phyloP scores from a whole-genome alignment of 2,329 filamentous ascomycete species.

The Coleophoma crateriformis region DNA sequence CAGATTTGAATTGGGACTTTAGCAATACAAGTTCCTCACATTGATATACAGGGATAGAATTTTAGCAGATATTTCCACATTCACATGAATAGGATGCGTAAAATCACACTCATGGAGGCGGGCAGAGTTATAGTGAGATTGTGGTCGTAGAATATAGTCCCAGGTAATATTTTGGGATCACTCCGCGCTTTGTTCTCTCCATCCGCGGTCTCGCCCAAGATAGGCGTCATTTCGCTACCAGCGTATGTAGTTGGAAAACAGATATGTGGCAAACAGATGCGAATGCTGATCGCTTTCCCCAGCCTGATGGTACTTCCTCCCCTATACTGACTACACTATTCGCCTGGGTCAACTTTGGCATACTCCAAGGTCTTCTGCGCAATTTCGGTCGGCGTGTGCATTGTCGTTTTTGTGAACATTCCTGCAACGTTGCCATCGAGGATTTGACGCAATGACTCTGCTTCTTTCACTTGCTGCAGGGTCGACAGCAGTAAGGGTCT shows the following conservation, averaged over 20 bases:
- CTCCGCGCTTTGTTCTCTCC: slow-evolving; percentile 51
- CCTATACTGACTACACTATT: slow-evolving; percentile 57
- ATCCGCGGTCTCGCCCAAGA: slow-evolving; percentile 55
- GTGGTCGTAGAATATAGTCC: slow-evolving; percentile 59
- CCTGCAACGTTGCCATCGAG: slow-evolving; percentile 41
- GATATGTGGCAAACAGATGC: slow-evolving; percentile 49
- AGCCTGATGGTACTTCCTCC: slow-evolving; percentile 58
- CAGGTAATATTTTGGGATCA: slow-evolving; percentile 54
- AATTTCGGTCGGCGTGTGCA: slow-evolving; percentile 56
- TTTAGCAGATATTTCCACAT: too few species aligned
- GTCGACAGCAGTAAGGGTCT: slow-evolving; percentile 52
- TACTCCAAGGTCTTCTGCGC: slow-evolving; percentile 50
- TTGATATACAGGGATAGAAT: too few species aligned
- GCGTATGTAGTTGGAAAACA: slow-evolving; percentile 59
- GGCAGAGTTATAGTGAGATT: slow-evolving; percentile 56
- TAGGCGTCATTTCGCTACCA: slow-evolving; percentile 59
- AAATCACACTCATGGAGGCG: slow-evolving; percentile 33
- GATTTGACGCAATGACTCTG: slow-evolving; percentile 35
- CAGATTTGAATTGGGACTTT: too few species aligned
- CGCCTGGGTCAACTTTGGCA: slow-evolving; percentile 36
- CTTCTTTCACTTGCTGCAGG: slow-evolving; percentile 40
- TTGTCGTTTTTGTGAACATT: slow-evolving; percentile 49
- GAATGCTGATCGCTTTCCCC: slow-evolving; percentile 50
- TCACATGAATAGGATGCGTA: too few species aligned
- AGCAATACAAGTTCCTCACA: too few species aligned